These are phyloP conservation scores for Globisporangium polare DNA, from an alignment of 352 stramenopile genomes.

Conservation along the genomic window DNA sequence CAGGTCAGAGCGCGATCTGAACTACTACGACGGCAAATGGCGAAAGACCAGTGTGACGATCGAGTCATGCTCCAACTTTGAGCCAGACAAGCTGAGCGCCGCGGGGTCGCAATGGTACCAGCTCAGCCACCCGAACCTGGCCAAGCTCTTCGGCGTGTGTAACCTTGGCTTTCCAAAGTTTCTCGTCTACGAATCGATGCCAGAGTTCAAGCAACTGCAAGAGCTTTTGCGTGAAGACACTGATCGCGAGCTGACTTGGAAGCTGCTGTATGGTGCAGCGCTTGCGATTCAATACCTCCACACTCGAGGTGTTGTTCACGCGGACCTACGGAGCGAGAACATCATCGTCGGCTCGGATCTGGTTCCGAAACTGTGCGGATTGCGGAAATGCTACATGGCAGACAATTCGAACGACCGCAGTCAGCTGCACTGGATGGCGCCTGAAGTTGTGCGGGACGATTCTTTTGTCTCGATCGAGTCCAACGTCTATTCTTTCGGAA, in stretches of 20 bases:
- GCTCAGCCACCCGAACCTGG: slow-evolving; percentile 11
- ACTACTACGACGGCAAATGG: slow-evolving; percentile 4
- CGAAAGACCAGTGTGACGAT: slow-evolving; percentile 4
- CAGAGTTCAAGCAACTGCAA: background rate
- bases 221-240: background rate
- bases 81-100: background rate
- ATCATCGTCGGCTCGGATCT: background rate
- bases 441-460: too few species aligned
- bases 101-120: background rate
- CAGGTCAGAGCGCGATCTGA: too few species aligned
- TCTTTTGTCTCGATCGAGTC: too few species aligned
- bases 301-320: background rate
- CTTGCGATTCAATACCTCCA: background rate
- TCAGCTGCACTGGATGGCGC: too few species aligned
- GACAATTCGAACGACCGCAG: too few species aligned
- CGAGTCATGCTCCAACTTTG: background rate
- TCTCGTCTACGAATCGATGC: slow-evolving; percentile 1
- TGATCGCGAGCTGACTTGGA: background rate
- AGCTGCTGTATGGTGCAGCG: slow-evolving; percentile 20
- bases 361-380: background rate
- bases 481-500: background rate
- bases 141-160: slow-evolving; percentile 4
- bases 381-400: background rate
- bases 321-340: background rate
- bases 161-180: background rate